phyloP scores from a whole-genome alignment of 1,284 basidiomycete genomes.

The Calocybe gambosa region DNA sequence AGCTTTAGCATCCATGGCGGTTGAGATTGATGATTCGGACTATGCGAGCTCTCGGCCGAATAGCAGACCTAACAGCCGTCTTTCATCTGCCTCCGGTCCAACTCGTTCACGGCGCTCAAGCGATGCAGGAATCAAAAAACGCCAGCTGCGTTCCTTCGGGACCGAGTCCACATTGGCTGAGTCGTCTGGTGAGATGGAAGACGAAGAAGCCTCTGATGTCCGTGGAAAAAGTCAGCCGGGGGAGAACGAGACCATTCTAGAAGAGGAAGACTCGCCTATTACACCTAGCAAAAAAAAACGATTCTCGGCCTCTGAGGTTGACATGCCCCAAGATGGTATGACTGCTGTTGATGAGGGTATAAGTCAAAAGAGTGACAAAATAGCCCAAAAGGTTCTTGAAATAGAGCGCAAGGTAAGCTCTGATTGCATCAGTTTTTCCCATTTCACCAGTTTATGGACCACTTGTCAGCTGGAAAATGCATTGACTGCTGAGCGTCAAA shows the following conservation, averaged over 20 bases:
- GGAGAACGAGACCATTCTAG: slow-evolving; percentile 45
- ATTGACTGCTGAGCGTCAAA: slow-evolving; percentile 49
- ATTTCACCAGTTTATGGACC: slow-evolving; percentile 3
- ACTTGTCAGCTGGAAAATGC: slow-evolving; percentile 61
- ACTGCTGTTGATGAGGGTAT: slow-evolving; percentile 78
- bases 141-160: slow-evolving; percentile 55
- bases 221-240: slow-evolving; percentile 35
- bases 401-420: slow-evolving; percentile 72
- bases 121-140: slow-evolving; percentile 41
- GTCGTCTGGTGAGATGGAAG: slow-evolving; percentile 41
- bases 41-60: slow-evolving; percentile 50
- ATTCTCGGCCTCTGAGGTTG: slow-evolving; percentile 61
- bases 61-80: slow-evolving; percentile 32
- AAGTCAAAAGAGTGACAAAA: slow-evolving; percentile 73
- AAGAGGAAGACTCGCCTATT: slow-evolving; percentile 38
- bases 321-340: slow-evolving; percentile 68
- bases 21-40: slow-evolving; percentile 71
- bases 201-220: slow-evolving; percentile 22
- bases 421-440: slow-evolving; percentile 5
- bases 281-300: slow-evolving; percentile 57
- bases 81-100: slow-evolving; percentile 40
- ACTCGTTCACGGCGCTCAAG: slow-evolving; percentile 49
- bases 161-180: slow-evolving; percentile 75
- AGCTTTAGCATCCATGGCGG: slow-evolving; percentile 76
- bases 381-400: slow-evolving; percentile 75